These are phyloP conservation scores for Ophiobolus disseminans DNA, from an alignment of 2,329 filamentous ascomycete species.

Conservation along the genomic window DNA sequence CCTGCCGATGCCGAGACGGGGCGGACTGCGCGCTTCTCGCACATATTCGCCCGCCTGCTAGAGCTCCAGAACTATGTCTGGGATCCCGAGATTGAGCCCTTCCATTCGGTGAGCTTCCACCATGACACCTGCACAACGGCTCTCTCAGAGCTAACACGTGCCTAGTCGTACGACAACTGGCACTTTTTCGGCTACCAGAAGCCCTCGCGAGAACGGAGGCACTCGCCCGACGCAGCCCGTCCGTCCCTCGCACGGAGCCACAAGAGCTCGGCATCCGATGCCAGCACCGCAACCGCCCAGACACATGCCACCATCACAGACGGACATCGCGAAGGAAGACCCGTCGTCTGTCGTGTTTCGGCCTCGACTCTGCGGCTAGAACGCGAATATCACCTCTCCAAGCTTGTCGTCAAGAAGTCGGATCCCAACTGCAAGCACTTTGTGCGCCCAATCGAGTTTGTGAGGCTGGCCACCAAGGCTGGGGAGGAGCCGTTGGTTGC, in stretches of 20 bases:
- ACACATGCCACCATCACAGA: constrained; percentile 58
- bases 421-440: constrained; percentile 80
- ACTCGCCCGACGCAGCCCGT: constrained; percentile 40
- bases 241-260: constrained; percentile 37
- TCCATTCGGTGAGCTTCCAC: constrained; percentile 52
- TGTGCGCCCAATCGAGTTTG: constrained; percentile 78
- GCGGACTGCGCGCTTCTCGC: constrained; percentile 36
- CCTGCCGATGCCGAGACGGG: constrained; percentile 10
- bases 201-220: constrained; percentile 26
- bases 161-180: constrained; percentile 86
- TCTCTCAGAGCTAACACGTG: constrained; percentile 21
- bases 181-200: constrained; percentile 55
- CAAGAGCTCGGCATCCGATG: constrained; percentile 46
- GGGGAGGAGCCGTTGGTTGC: constrained; percentile 79
- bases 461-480: constrained; percentile 71
- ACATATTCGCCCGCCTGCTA: constrained; percentile 45
- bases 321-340: constrained; percentile 50
- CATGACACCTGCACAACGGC: not conserved
- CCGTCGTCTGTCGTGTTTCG: constrained; percentile 82
- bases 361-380: constrained; percentile 84
- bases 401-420: constrained; percentile 71
- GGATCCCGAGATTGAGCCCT: constrained; percentile 52
- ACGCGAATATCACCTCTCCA: constrained; percentile 83
- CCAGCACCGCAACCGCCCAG: constrained; percentile 47
- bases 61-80: constrained; percentile 51